A percentile compares a stretch with the other conserved stretches of the same genome.
These are phyloP conservation scores for Agastache rugosa DNA, from an alignment of 257 asterid genomes.

Conservation along the genomic window DNA sequence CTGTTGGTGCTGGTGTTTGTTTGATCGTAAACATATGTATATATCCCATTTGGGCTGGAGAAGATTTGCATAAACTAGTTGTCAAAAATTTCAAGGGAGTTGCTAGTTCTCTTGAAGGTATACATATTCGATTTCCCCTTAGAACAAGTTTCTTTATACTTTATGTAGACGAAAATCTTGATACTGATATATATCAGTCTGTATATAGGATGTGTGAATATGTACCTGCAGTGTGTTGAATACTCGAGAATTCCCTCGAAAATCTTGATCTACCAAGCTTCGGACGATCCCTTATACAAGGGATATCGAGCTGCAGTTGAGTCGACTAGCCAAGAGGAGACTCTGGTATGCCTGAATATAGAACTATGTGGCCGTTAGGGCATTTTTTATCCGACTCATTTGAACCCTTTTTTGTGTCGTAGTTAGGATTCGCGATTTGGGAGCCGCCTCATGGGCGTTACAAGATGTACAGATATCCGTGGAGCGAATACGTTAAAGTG, in stretches of 20 bases:
- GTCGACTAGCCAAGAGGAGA: constrained; percentile 91
- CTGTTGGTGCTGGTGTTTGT: constrained; percentile 80
- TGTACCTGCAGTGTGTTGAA: constrained; percentile 65
- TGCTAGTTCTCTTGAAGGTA: constrained; percentile 85
- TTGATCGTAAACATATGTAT: constrained; percentile 68
- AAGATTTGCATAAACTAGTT: constrained; percentile 86
- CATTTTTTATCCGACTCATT: background rate
- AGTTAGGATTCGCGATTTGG: constrained; percentile 90
- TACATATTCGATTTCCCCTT: background rate
- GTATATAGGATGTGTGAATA: constrained; percentile 63
- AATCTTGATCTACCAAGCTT: constrained; percentile 82
- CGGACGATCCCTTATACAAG: constrained; percentile 89
- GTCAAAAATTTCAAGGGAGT: constrained; percentile 83
- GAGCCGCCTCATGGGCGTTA: constrained; percentile 99
- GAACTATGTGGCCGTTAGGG: background rate
- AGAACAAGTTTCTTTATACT: background rate
- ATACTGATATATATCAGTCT: constrained; percentile 23
- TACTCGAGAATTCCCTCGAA: constrained; percentile 84
- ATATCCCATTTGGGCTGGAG: constrained; percentile 96
- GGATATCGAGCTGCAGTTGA: constrained; percentile 87
- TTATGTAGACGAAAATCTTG: background rate
- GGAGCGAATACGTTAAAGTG: constrained; percentile 86
- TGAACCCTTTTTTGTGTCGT: constrained; percentile 24
- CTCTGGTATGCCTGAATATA: constrained; percentile 58
- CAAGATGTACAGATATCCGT: constrained; percentile 87